A percentile compares a stretch with the other conserved stretches of the same genome.
These are phyloP conservation scores for Phoenix roebelenii DNA, from an alignment of 176 grass and related monocot genomes.

Conservation along the genomic window DNA sequence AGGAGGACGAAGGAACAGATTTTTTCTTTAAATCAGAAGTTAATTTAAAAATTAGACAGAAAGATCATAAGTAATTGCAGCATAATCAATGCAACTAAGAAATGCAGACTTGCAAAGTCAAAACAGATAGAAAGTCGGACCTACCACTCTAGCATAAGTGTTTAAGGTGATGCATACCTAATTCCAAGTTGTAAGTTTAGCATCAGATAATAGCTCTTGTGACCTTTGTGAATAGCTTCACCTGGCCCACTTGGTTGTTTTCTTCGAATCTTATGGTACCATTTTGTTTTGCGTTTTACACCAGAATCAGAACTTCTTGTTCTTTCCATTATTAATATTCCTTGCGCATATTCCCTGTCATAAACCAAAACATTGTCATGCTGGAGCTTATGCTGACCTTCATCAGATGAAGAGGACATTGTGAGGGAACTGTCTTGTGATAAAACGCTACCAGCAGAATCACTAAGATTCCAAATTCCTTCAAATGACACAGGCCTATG, in stretches of 20 bases:
- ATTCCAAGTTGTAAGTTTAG: constrained; percentile 97
- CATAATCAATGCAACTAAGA: too few species aligned
- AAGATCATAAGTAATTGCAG: too few species aligned
- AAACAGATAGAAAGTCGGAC: too few species aligned
- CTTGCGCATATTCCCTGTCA: constrained; percentile 85
- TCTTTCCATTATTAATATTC: constrained; percentile 72
- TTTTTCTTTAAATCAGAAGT: too few species aligned
- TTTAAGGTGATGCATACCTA: constrained; percentile 33
- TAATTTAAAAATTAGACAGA: too few species aligned
- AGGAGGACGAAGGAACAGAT: too few species aligned
- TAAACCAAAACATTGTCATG: constrained; percentile 46
- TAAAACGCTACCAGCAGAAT: constrained; percentile 38
- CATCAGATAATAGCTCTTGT: constrained; percentile 94
- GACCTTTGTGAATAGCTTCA: constrained; percentile 93
- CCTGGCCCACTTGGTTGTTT: constrained; percentile 53
- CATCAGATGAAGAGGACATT: constrained; percentile 28
- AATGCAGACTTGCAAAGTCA: too few species aligned
- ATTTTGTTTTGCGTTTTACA: constrained; percentile 33
- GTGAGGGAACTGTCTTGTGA: constrained; percentile 37
- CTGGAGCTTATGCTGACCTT: constrained; percentile 25
- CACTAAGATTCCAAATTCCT: constrained; percentile 22
- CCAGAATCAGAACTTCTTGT: constrained; percentile 43
- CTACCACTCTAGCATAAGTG: too few species aligned
- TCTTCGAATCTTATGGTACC: constrained; percentile 32
- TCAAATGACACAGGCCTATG: constrained; percentile 49